Evolutionary conservation across 345 rosid species (phyloP), one percentile per base, ranked within the genome.

Genomic region (Fremontodendron californicum): DNA sequence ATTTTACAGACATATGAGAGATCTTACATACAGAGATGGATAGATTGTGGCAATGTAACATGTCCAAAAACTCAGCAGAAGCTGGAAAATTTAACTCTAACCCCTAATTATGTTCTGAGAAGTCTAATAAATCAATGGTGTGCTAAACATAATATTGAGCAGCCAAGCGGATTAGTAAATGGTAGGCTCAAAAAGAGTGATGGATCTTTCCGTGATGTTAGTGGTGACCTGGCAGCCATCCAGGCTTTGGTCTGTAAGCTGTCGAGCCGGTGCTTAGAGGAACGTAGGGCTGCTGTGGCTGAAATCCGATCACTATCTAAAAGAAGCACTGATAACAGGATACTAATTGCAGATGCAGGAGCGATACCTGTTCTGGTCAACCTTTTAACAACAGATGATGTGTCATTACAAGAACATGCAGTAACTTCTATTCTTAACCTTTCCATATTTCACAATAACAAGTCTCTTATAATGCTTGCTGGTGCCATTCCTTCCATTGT

Each of bases 31-130:
- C 96, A 92, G 83, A 92, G 97, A 81, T 96, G 99, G 99, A 92
- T 96, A 42, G 97, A 96, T 80, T 85, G 91, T 31, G 94, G 97
- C 82, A 93, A 92, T 78, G 46, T 78, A 73, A 90, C 96, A 27
- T 96, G 98, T 78, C 99, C 99, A 2, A 96, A 96, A 89, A 93
- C 99, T 43, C 94, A 86, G 79, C 99, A 93, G 87, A 92, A 88
- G 85, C 99, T 96, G 27, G 89, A 88, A 58, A 88, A 93, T 77
- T 82, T 85, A 40, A 90, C 92, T 0, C 90, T 96, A 66, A 96
- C 98, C n/a, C 94, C 95, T 35, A 95, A 96, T 78, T 92, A 90
- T 77, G 99, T 89, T 68, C 77, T 96, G 76, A 90, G 97, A 85
- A 92, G 92, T 82, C 84, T 96, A 35, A 93, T 96, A 78, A 77